These are phyloP conservation scores for Emmonsia crescens DNA, from an alignment of 2,329 filamentous ascomycete genomes.

Conservation along the genomic window DNA sequence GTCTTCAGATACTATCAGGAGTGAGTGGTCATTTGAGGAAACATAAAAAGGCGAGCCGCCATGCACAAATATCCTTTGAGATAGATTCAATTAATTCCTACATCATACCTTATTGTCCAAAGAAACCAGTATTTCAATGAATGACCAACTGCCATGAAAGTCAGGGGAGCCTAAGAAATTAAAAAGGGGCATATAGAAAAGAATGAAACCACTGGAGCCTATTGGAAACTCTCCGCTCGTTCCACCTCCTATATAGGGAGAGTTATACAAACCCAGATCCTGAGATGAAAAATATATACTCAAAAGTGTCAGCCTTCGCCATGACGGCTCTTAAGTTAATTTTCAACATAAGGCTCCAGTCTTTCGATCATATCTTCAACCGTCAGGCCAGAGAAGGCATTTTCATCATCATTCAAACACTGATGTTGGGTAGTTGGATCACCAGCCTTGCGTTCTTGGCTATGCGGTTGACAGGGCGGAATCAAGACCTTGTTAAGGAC, in stretches of 20 bases:
- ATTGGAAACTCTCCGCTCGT: background rate
- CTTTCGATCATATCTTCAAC: background rate
- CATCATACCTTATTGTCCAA: background rate
- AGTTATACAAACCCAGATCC: background rate
- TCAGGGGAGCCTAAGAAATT: background rate
- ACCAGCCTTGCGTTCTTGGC: constrained; percentile 17
- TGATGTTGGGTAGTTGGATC: constrained; percentile 12
- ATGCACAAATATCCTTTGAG: background rate
- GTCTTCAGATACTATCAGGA: background rate
- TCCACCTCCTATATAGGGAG: background rate
- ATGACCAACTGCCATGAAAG: background rate
- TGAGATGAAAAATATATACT: too few relatives aligned
- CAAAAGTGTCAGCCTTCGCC: background rate
- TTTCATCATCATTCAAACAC: background rate
- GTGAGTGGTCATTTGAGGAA: background rate
- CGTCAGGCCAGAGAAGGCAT: background rate
- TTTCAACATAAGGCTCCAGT: background rate
- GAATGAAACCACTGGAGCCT: background rate
- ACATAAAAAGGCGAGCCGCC: background rate
- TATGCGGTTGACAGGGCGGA: constrained; percentile 52
- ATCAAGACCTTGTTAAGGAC: constrained; percentile 63
- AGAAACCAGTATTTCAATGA: background rate
- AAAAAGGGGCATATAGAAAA: background rate
- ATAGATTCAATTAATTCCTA: background rate
- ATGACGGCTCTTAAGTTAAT: background rate